phyloP scores from a whole-genome alignment of 1,284 basidiomycete genomes.

The Puccinia polysora region DNA sequence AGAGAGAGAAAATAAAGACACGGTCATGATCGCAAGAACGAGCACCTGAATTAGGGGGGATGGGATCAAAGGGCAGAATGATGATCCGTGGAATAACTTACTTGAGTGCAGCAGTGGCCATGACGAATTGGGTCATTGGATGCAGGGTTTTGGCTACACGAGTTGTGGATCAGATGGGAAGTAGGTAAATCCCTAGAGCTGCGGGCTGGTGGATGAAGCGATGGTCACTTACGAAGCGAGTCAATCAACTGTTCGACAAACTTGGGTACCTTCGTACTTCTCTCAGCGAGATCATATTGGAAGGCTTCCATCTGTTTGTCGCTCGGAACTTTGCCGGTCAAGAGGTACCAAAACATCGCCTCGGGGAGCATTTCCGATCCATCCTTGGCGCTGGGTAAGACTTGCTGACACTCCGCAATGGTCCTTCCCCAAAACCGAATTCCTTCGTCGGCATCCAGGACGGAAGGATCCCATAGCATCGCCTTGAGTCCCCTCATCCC shows the following conservation, averaged over 20 bases:
- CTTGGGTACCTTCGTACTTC: constrained; percentile 71
- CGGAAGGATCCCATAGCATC: constrained; percentile 91
- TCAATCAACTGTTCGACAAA: constrained; percentile 92
- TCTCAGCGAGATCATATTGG: constrained; percentile 85
- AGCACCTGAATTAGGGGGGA: constrained; percentile 18
- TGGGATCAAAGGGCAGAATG: constrained; percentile 26
- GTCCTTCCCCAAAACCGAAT: constrained; percentile 87
- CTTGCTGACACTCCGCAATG: constrained; percentile 79
- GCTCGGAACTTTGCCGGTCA: constrained; percentile 88
- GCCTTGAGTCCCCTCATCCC: constrained; percentile 85
- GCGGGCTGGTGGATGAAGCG: not conserved
- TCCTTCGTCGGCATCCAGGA: constrained; percentile 90
- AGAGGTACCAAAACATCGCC: constrained; percentile 87
- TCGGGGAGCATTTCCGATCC: constrained; percentile 88
- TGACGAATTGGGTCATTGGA: constrained; percentile 92
- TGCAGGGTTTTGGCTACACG: constrained; percentile 70
- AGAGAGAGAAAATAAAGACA: constrained; percentile 29
- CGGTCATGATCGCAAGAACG: not conserved
- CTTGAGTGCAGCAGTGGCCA: constrained; percentile 77
- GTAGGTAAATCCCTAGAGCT: constrained; percentile 61
- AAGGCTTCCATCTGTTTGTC: constrained; percentile 77
- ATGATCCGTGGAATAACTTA: constrained; percentile 54
- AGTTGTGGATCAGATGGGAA: not conserved
- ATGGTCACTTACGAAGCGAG: constrained; percentile 50
- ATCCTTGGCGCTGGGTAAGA: constrained; percentile 80